Evolutionary conservation across 164 flowering plant genomes (phyloP).

Genomic region (Vitis rotundifolia): DNA sequence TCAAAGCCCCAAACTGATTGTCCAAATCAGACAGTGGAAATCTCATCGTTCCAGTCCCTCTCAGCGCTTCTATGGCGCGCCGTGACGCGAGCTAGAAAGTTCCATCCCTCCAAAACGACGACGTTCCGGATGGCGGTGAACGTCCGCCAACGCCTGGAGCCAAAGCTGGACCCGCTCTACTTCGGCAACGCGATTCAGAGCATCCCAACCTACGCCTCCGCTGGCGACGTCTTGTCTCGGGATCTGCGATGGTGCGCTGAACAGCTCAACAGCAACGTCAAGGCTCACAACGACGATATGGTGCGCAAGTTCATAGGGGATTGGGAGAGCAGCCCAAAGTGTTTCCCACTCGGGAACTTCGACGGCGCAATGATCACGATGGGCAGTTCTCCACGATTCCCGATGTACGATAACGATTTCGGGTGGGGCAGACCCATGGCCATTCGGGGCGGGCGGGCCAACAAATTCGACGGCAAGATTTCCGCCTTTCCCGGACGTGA

Average conservation of each 20-base stretch:
- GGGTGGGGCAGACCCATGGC: constrained; percentile 93
- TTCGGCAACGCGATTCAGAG: constrained; percentile 82
- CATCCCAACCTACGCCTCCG: constrained; percentile 55
- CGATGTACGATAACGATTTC: constrained; percentile 86
- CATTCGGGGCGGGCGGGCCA: constrained; percentile 73
- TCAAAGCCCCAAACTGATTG: constrained; percentile 4
- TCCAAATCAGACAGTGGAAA: constrained; percentile 22
- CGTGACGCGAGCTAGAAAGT: constrained; percentile 56
- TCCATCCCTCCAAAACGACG: constrained; percentile 39
- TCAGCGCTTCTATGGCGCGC: constrained; percentile 57
- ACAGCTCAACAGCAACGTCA: constrained; percentile 50
- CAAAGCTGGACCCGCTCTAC: constrained; percentile 45
- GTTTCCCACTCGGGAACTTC: constrained; percentile 73
- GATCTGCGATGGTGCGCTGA: constrained; percentile 72
- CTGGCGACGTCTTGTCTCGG: constrained; percentile 46
- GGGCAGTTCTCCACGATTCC: constrained; percentile 90
- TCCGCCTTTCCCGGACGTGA: constrained; percentile 93
- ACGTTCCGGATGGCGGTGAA: constrained; percentile 67
- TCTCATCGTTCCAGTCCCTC: constrained; percentile 71
- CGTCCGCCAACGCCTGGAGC: constrained; percentile 50
- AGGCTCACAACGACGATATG: constrained; percentile 43
- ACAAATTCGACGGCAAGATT: constrained; percentile 89
- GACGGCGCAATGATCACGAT: constrained; percentile 75
- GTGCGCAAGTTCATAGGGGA: constrained; percentile 54
- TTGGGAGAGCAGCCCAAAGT: constrained; percentile 68